Evolutionary conservation across 2,329 filamentous ascomycete genomes (phyloP), one percentile per base, ranked within the genome.

Genomic region (Diaporthe vaccinii): DNA sequence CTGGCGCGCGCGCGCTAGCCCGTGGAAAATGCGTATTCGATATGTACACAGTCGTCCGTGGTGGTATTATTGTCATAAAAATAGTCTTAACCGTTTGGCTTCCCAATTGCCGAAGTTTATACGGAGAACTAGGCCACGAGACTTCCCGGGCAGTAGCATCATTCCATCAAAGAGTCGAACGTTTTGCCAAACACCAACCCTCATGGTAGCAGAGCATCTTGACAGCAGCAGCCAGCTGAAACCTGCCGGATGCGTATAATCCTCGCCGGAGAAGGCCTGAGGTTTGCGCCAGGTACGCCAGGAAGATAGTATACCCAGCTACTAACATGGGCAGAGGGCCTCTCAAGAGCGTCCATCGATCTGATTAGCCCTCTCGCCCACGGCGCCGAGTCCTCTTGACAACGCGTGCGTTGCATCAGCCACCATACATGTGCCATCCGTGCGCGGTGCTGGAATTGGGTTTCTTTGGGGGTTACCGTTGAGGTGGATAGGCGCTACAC

Each of bases 131-230:
- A 39, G 49, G 46, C 17, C 49, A 69, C 49, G 20, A 55, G 49
- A 39, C 65, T 28, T 9, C 34, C 36, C n/a, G 34, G 34, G 22
- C n/a, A 17, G 49, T 55, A 41, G 49, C 34, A 31, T 55, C 34
- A 12, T 25, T 14, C n/a, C n/a, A 28, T 22, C n/a, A 25, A 39
- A 28, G 36, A 28, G 62, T 12, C n/a, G 17, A 31, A 55, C 4
- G 22, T 28, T 22, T 22, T 12, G n/a, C 25, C 34, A 10, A 41
- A 4, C 34, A 41, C 1, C 5, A 69, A 41, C 65, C 31, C 49
- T 69, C 34, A 31, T 55, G 34, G 65, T 69, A 34, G 65, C 22
- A 69, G 49, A 55, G 65, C 65, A 69, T 49, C 31, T 41, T 69
- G 65, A 69, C 65, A 53, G 28, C 14, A 55, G 65, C 10, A 28